Evolutionary conservation across 2,329 filamentous ascomycete genomes (phyloP), one percentile per base, ranked within the genome.

Genomic region (Fusarium abutilonis): DNA sequence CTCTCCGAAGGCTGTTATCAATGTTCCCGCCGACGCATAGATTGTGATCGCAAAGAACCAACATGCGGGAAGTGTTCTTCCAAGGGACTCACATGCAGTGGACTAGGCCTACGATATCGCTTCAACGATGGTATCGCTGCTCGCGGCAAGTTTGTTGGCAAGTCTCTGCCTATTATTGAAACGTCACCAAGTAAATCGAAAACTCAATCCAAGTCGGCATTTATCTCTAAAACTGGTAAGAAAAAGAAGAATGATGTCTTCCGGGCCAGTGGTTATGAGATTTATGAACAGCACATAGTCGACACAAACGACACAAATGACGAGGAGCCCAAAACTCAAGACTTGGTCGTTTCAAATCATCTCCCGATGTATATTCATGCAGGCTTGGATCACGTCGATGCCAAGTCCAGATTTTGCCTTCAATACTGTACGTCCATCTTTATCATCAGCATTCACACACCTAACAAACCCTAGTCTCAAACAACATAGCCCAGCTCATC

Each of bases 71-170:
- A 68, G 40, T 68, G 66, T 2, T 34, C 47, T 1, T 26, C 53
- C n/a, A 68, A 67, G 34, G 66, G 66, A 1, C 41, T 69, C 31
- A 55, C 53, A 3, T 68, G 66, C 11, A 68, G 63, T 10, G 66
- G 66, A 9, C 2, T 68, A 1, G 66, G 66, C 1, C 19, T 68
- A 11, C 50, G 66, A 4, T 68, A 68, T 13, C 66, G 66, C 2
- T 68, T 68, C n/a, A 68, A 68, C 4, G 52, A 68, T 38, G 66
- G 66, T 0, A 68, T 68, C 4, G 66, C 66, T 6, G 64, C 66
- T 3, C 52, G 66, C 1, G 66, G 66, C 2, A 68, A 56, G 5
- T 62, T 68, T 43, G 66, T 62, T 1, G 66, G 66, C 0, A 68
- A 68, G 42, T 52, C 49, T 2, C 5, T 68, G 1, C 66, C 66